Evolutionary conservation across 129 eudicot genomes (phyloP).

Genomic region (Sambucus nigra): DNA sequence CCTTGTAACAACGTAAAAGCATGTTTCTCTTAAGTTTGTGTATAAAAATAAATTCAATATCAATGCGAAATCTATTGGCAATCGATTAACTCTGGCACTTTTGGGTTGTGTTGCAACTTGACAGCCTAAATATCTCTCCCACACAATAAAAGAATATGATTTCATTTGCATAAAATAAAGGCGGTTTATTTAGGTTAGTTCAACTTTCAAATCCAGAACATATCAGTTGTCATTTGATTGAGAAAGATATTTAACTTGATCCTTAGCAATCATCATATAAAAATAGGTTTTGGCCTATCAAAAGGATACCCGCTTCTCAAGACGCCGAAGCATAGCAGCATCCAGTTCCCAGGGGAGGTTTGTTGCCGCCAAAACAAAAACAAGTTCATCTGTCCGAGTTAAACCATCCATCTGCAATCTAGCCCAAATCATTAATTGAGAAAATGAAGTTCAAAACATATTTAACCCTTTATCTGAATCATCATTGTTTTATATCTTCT

Average conservation of each 20-base stretch:
- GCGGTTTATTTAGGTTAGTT: background rate
- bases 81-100: too few species aligned
- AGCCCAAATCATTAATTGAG: slow-evolving; percentile 8
- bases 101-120: too few species aligned
- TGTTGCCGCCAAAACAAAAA: slow-evolving; percentile 98
- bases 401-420: slow-evolving; percentile 96
- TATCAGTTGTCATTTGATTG: background rate
- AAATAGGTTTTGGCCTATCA: background rate
- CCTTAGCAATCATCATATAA: background rate
- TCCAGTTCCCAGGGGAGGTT: slow-evolving; percentile 99
- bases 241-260: background rate
- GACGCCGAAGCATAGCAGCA: slow-evolving; percentile 99
- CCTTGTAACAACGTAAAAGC: too few species aligned
- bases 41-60: too few species aligned
- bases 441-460: background rate
- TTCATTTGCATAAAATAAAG: background rate
- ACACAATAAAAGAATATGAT: background rate
- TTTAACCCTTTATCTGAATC: background rate
- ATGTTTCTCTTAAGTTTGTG: too few species aligned
- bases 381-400: slow-evolving; percentile 86
- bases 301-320: slow-evolving; percentile 86
- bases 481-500: background rate
- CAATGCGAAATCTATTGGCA: too few species aligned
- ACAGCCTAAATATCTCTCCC: too few species aligned
- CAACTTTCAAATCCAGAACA: background rate